Conservation (phyloP, 257 asterid species). For the Nicotiana knightiana region DNA sequence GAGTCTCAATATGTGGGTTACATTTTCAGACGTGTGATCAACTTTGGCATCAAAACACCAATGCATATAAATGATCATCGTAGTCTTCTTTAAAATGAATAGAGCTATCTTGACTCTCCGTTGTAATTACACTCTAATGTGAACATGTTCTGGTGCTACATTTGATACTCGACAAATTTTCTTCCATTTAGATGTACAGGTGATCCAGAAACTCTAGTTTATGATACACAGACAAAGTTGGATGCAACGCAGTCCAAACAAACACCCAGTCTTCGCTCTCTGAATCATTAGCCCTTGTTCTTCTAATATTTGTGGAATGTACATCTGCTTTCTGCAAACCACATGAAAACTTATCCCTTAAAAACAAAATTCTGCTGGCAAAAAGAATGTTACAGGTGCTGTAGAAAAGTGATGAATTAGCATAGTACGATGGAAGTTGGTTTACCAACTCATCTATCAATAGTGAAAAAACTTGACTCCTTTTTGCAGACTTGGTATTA, state of each 20-base stretch:
- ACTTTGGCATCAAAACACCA: not conserved
- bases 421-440: not conserved
- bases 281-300: slow-evolving; percentile 1
- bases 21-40: not conserved
- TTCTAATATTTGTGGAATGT: not conserved
- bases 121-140: not conserved
- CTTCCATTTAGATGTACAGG: not conserved
- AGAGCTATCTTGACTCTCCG: not conserved
- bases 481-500: not conserved
- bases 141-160: not conserved
- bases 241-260: not conserved
- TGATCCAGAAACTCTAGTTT: not conserved
- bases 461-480: not conserved
- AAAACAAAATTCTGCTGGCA: not conserved
- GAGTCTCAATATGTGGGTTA: not conserved
- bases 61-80: not conserved
- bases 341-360: not conserved
- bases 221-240: not conserved
- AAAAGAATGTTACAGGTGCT: not conserved
- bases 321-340: not conserved
- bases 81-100: not conserved
- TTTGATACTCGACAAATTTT: not conserved
- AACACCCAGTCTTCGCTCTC: not conserved
- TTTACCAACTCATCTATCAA: not conserved
- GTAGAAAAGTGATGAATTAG: not conserved